Evolutionary conservation across 805 yeast species (phyloP).

Genomic region (Candida alai): DNA sequence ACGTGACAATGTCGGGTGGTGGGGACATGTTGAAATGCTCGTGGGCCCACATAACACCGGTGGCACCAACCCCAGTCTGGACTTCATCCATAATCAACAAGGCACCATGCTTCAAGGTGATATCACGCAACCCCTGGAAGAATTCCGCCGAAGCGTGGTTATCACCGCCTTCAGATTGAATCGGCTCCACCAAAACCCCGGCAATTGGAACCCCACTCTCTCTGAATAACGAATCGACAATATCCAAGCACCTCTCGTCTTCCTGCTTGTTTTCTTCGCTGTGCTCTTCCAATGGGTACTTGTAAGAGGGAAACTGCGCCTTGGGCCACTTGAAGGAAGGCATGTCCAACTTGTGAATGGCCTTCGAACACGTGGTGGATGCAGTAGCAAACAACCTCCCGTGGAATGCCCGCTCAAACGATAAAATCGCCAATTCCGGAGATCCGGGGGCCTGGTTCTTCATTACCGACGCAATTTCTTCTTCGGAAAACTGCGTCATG

Average conservation of each 20-base stretch:
- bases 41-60: conserved; percentile 85
- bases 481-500: conserved; percentile 53
- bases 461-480: conserved; percentile 76
- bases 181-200: conserved; percentile 86
- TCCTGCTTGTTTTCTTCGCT: conserved; percentile 64
- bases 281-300: conserved; percentile 76
- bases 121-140: conserved; percentile 79
- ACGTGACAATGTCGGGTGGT: conserved; percentile 81
- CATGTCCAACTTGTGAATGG: conserved; percentile 87
- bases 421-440: conserved; percentile 79
- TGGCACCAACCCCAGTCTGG: conserved; percentile 87
- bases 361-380: conserved; percentile 89
- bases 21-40: conserved; percentile 75
- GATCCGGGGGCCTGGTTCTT: conserved; percentile 82
- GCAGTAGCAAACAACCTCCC: conserved; percentile 93
- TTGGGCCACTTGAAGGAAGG: conserved; percentile 97
- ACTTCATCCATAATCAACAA: conserved; percentile 81
- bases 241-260: conserved; percentile 75
- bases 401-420: conserved; percentile 88
- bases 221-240: conserved; percentile 67
- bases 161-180: conserved; percentile 90
- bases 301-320: conserved; percentile 83
- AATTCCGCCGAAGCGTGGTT: conserved; percentile 75
- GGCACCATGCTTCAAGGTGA: conserved; percentile 67
- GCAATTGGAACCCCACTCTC: conserved; percentile 78